Base-by-base conservation (phyloP, 2,329 filamentous ascomycete species). In the Scleromitrula shiraiana region DNA sequence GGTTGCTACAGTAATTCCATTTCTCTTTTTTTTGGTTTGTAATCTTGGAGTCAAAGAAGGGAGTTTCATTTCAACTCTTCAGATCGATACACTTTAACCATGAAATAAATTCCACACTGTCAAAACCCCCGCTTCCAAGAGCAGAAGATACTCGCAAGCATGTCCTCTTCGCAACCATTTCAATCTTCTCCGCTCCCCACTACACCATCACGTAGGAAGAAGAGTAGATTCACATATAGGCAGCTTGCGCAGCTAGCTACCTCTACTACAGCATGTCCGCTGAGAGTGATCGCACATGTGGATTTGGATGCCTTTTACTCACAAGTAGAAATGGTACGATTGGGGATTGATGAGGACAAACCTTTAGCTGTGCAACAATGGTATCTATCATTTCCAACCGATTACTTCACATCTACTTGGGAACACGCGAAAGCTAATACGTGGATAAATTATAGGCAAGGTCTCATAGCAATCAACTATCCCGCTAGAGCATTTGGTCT, bases 231-330 rank as follows among this genome's bases (percentile, higher is more conserved):
- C 68, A 96, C 88, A 2, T 88, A 86, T 64, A 86, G 85, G 52
- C 83, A 97, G 46, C 75, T 97, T 14, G 74, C 79, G 27, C 83
- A 90, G 55, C 77, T 97, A 49, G 78, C 82, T 6, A 75, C 81
- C 8, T 88, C 77, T 56, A 81, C 79, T 27, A 74, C 82, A 0
- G 79, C 80, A 7, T 88, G 80, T 42, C 91, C 91, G 1, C 74
- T 98, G 29, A 82, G 93, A 38, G 85, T 94, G 23, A 80, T 96
- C 57, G 88, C 88, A 6, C 90, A 96, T 65, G 81, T 97, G 54
- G 93, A 98, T 62, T 81, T 98, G 51, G 93, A 98, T 76, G 91
- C 91, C 32, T 98, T 98, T 68, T 98, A 98, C 65, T 85, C 86
- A 3, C 93, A 98, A 71, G 96, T 89, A 64, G 93, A 98, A 68